Evolutionary conservation across 192 early-diverging fungal genomes (phyloP).

Genomic region (Coemansia furcata): DNA sequence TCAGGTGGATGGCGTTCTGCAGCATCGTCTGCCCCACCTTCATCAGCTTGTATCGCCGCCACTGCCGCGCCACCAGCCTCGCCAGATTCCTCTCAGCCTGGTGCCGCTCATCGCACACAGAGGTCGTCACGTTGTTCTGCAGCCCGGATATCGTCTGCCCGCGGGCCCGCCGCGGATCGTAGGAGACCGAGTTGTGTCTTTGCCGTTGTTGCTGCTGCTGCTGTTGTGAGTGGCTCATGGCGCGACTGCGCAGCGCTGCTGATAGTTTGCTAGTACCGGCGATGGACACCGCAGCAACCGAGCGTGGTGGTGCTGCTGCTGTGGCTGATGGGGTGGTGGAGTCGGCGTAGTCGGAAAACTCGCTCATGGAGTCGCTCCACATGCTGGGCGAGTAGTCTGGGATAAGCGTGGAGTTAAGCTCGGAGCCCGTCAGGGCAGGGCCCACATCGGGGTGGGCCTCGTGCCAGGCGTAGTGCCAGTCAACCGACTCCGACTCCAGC

Average conservation of each 20-base stretch:
- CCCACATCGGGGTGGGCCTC: constrained; percentile 60
- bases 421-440: not conserved
- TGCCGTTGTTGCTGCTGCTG: not conserved
- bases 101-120: not conserved
- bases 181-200: constrained; percentile 22
- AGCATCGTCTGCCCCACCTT: constrained; percentile 66
- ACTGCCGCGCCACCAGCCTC: constrained; percentile 18
- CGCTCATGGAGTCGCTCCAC: constrained; percentile 43
- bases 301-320: not conserved
- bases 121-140: not conserved
- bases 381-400: constrained; percentile 15
- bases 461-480: constrained; percentile 75
- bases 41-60: constrained; percentile 56
- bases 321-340: not conserved
- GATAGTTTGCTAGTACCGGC: not conserved
- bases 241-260: constrained; percentile 19
- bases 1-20: constrained; percentile 68
- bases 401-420: not conserved
- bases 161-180: constrained; percentile 16
- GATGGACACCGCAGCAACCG: not conserved
- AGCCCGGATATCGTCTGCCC: constrained; percentile 26
- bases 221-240: constrained; percentile 4
- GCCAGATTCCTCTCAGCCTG: constrained; percentile 8
- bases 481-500: constrained; percentile 36
- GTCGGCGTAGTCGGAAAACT: constrained; percentile 13